phyloP scores from a whole-genome alignment of 139 green algal genomes.

The Mesotaenium endlicherianum region DNA sequence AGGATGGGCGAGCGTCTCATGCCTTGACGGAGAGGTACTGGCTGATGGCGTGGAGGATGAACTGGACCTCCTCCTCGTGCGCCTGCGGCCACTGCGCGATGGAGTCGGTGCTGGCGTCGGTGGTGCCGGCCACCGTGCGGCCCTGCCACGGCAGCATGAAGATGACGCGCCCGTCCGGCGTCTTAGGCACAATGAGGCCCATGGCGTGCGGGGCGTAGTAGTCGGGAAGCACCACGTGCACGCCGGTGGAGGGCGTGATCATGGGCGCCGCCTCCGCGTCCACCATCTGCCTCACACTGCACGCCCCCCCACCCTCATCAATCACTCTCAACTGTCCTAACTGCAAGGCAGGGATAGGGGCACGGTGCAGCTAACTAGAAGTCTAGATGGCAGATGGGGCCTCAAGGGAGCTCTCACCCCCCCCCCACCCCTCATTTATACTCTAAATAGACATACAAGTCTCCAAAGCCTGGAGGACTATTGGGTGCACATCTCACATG shows the following conservation, averaged over 20 bases:
- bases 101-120: slow-evolving; percentile 62
- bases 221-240: slow-evolving; percentile 92
- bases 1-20: slow-evolving; percentile 58
- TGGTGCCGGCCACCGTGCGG: slow-evolving; percentile 90
- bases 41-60: slow-evolving; percentile 87
- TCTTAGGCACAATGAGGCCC: slow-evolving; percentile 97
- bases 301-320: no score
- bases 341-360: no score
- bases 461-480: no score
- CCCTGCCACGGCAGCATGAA: slow-evolving; percentile 88
- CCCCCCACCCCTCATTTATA: no score
- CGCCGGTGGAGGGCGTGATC: slow-evolving; percentile 77
- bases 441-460: no score
- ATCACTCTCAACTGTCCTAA: no score
- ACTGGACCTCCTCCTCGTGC: slow-evolving; percentile 81
- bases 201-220: slow-evolving; percentile 77
- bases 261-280: slow-evolving; percentile 55
- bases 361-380: no score
- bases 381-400: no score
- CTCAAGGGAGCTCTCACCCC: no score
- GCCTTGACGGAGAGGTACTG: slow-evolving; percentile 86
- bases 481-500: no score
- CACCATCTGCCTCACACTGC: slow-evolving; percentile 59
- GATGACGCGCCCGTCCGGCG: slow-evolving; percentile 91
- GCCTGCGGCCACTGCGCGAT: slow-evolving; percentile 71